Evolutionary conservation across 768 basidiomycete species (phyloP).

Genomic region (Macrolepiota fuliginosa): DNA sequence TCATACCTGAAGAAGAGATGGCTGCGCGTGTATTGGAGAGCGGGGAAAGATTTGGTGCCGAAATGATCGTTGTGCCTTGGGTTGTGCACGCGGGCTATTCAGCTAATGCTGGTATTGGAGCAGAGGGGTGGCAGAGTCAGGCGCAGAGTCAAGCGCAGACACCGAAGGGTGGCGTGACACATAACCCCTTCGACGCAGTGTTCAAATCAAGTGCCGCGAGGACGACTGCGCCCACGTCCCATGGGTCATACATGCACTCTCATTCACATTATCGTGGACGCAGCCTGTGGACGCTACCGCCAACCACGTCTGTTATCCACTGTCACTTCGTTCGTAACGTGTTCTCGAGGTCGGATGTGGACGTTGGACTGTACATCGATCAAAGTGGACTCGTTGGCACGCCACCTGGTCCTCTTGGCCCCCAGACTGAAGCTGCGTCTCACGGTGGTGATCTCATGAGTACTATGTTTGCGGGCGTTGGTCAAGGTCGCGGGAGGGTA

Average conservation of each 20-base stretch:
- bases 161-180: constrained; percentile 8
- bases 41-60: constrained; percentile 53
- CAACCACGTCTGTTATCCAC: constrained; percentile 49
- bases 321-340: constrained; percentile 83
- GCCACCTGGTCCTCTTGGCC: background rate
- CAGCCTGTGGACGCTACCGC: background rate
- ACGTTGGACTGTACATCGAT: constrained; percentile 86
- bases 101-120: background rate
- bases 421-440: background rate
- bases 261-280: background rate
- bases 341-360: constrained; percentile 67
- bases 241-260: constrained; percentile 18
- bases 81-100: constrained; percentile 23
- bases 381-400: constrained; percentile 35
- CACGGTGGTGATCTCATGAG: constrained; percentile 2
- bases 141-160: background rate
- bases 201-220: constrained; percentile 42
- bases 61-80: constrained; percentile 88
- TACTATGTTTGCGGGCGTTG: background rate
- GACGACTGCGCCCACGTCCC: background rate
- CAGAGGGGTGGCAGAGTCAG: no score
- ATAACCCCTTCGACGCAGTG: constrained; percentile 72
- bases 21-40: constrained; percentile 69
- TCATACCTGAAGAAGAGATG: constrained; percentile 77
- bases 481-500: no score